Base-by-base conservation (phyloP, 1,284 basidiomycete genomes). In the Moniliophthora roreri region DNA sequence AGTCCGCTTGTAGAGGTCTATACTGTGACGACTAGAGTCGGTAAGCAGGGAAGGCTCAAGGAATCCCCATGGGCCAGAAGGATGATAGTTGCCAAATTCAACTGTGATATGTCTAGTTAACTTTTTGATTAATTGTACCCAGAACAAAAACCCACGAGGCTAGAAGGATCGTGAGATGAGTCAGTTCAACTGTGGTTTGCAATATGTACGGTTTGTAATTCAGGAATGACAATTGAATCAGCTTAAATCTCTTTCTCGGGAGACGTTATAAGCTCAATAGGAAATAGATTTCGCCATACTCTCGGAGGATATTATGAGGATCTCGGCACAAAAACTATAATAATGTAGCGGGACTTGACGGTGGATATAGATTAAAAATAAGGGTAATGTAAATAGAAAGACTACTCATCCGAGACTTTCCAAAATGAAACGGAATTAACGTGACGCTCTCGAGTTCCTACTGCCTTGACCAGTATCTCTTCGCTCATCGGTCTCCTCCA, bases 221-320 rank as follows among this genome's bases (percentile, higher is more conserved):
- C 85, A 66, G 89, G 93, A 5, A 93, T 96, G 85, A 97, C 95
- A 0, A 72, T 87, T 20, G 90, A 92, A 58, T 82, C 91, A 0
- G 93, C 95, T 0, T 95, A 90, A 63, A 93, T 94, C 0, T 83
- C 90, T 0, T 95, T 95, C 65, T 75, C 85, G 1, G 91, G 94
- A 61, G 68, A 82, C 18, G 71, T 76, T 8, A 71, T 88, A 0
- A 93, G 89, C 0, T 89, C 85, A 0, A 75, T 97, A 38, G 72
- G 70, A 1, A 67, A 76, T 93, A 5, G 94, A 97, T 66, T 92
- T 91, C 57, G 89, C 94, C 20, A 71, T 95, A 5, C 76, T 94
- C 51, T 84, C 93, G 63, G 78, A 80, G 38, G 82, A 96, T 70
- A 87, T 95, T 58, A 84, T 95, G 82, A 78, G 71, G 0, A 73